Evolutionary conservation across 768 basidiomycete species (phyloP), one percentile per base, ranked within the genome.

Genomic region (Collybia sp.): DNA sequence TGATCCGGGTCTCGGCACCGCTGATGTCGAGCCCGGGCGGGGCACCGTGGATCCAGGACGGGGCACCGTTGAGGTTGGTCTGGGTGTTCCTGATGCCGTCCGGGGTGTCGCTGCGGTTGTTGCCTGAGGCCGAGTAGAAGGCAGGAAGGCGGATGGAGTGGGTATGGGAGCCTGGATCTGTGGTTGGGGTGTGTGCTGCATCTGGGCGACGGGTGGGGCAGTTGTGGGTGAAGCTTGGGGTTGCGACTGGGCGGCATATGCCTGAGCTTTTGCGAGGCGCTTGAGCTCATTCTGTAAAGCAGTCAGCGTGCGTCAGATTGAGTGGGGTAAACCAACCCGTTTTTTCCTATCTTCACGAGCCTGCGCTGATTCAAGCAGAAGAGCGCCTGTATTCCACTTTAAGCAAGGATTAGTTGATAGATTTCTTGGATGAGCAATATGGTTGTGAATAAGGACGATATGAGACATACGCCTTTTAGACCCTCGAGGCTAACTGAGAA

Each of bases 341-440:
- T 79, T 83, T 72, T 82, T 87, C 60, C 85, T 72, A 65, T 88
- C 85, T 62, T 88, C 86, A 45, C 81, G 69, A 35, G 85, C 86
- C 64, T 88, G 86, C 1, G 83, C 78, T 4, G 84, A 81, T 62
- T 85, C 85, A 25, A 76, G 64, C 3, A 88, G 70, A 17, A 87
- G 67, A 6, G 76, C 61, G 45, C 70, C 74, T 12, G 75, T 65
- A 56, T 87, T 88, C 84, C 85, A 88, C 85, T 88, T 11, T 25
- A 48, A 32, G 36, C 13, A 43, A 35, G 33, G 30, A 40, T 19
- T 1, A 41, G 38, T 20, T 49, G 30, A 34, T 37, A 48, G 8
- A 25, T 4, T n/a, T 25, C 25, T 25, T 35, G 42, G 48, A 46
- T 41, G 19, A 51, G 35, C 30, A 17, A 31, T 12, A 30, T 30